Evolutionary conservation across 176 grass and related monocot species (phyloP), one percentile per base, ranked within the genome.

Genomic region (Luzula sylvatica): DNA sequence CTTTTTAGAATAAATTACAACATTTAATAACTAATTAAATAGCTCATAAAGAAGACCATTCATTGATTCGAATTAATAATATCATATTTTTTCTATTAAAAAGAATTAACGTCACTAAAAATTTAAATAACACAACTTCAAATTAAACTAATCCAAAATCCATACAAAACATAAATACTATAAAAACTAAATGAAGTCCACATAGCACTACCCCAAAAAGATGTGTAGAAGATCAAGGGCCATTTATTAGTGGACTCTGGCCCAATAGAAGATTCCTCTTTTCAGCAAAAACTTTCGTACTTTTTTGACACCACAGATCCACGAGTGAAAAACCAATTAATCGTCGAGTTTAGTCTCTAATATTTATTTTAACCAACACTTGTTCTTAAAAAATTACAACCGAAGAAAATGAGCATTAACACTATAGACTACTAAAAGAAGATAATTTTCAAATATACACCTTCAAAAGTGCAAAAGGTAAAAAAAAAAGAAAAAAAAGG

Each of bases 311-410:
- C 59, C 13, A 29, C n/a, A 32, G n/a, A 63, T 47, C 9, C 9
- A 2, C 9, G n/a, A 63, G 43, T 67, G 71, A 76, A 74, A 54
- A 71, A 50, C 61, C 60, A 75, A 68, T 70, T 52, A 21, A 69
- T 72, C 48, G 42, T 78, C 54, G 74, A 56, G 60, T 63, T 27
- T 80, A 83, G 40, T 53, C 62, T 68, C 50, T 58, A 66, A 27
- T 32, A 48, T 61, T 50, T 69, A 52, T 65, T 68, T 72, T 63
- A 53, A 21, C 39, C 55, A 30, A 72, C 52, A 79, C 71, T 71
- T 71, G 11, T 22, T 21, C 24, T 70, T 72, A 55, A 52, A 11
- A 67, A 77, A 78, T 7, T 35, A 35, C 30, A 35, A 70, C 50
- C 23, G 39, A 20, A 61, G 46, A 53, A 52, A 50, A 39, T 43